Evolutionary conservation across 2,329 filamentous ascomycete genomes (phyloP).

Genomic region (Colletotrichum sp.): DNA sequence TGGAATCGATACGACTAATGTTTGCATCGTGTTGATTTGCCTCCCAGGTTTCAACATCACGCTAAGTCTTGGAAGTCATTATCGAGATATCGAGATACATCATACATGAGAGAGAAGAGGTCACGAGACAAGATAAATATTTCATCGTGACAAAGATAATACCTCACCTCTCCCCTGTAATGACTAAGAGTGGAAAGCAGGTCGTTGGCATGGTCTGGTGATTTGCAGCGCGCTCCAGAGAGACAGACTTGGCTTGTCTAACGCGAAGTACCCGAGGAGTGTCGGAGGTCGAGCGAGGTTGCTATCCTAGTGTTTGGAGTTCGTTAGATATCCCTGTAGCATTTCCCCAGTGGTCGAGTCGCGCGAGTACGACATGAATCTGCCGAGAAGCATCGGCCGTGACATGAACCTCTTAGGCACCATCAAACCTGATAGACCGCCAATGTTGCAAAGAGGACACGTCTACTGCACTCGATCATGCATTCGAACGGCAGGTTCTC

Average conservation of each 20-base stretch:
- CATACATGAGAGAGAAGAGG: neutral
- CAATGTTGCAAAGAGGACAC: neutral
- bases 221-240: neutral
- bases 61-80: neutral
- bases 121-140: neutral
- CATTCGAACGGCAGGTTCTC: neutral
- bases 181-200: neutral
- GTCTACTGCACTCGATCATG: neutral
- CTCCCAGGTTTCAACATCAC: neutral
- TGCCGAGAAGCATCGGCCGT: neutral
- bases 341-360: neutral
- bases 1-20: neutral
- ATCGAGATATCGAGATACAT: neutral
- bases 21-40: accelerated
- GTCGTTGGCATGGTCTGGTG: neutral
- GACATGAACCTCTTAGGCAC: neutral
- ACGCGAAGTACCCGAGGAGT: neutral
- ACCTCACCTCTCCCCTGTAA: neutral
- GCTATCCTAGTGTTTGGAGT: neutral
- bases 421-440: neutral
- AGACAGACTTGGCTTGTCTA: neutral
- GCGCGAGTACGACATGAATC: neutral
- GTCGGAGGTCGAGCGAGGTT: neutral
- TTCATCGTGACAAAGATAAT: neutral
- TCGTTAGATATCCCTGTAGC: neutral